Percentiles rank a stretch among this genome's conserved stretches.
Conservation (phyloP, 2,329 filamentous ascomycete species). For the Verticillium albo-atrum region DNA sequence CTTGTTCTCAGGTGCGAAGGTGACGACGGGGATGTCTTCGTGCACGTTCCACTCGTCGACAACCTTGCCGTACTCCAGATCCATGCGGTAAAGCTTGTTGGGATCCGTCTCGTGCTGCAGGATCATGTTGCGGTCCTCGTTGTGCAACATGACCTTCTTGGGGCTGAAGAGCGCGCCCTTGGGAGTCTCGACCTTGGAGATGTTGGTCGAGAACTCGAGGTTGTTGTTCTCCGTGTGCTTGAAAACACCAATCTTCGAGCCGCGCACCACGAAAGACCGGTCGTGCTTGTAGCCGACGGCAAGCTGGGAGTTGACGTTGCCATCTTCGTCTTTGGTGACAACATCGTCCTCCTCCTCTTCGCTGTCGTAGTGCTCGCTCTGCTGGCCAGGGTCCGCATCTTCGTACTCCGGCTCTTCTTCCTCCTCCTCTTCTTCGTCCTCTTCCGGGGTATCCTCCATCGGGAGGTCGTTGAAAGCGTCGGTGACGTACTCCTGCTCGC, state of each 20-base stretch:
- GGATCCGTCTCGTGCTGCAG: constrained; percentile 79
- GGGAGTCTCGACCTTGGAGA: constrained; percentile 90
- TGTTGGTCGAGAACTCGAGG: constrained; percentile 93
- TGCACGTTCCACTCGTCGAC: constrained; percentile 99
- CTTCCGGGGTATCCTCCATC: constrained; percentile 69
- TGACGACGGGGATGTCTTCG: constrained; percentile 88
- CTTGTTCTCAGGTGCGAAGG: constrained; percentile 94
- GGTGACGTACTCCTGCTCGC: constrained; percentile 88
- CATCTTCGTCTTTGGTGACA: constrained; percentile 63
- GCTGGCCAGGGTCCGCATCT: constrained; percentile 57
- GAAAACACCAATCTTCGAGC: constrained; percentile 98
- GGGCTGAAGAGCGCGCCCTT: constrained; percentile 85
- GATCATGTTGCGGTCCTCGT: constrained; percentile 85
- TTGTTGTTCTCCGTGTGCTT: constrained; percentile 92
- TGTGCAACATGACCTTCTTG: constrained; percentile 95
- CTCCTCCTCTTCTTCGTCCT: constrained; percentile 41
- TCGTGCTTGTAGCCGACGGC: constrained; percentile 97
- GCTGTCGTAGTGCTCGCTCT: constrained; percentile 63
- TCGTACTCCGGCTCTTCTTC: constrained; percentile 55
- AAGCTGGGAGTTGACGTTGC: constrained; percentile 86
- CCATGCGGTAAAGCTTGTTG: constrained; percentile 93
- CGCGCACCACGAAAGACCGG: constrained; percentile 92
- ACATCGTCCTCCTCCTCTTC: constrained; percentile 79
- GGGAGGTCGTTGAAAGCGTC: constrained; percentile 93
- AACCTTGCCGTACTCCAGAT: constrained; percentile 94